Percentiles rank a stretch among this genome's conserved stretches.
These are phyloP conservation scores for Ettlia oleoabundans DNA, from an alignment of 139 green algal genomes.

Conservation along the genomic window DNA sequence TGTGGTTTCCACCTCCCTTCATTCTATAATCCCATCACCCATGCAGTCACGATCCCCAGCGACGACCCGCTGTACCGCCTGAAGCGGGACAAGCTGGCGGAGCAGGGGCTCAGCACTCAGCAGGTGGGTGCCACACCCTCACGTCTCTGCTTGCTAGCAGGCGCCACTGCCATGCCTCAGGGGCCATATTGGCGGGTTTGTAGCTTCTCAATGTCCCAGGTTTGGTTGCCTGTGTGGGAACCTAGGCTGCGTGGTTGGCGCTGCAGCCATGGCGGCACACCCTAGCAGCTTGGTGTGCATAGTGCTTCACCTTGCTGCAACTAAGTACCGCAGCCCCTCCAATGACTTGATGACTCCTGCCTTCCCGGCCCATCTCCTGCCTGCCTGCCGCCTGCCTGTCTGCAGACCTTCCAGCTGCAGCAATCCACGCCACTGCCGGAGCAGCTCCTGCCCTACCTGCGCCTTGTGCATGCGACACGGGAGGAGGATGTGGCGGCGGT, in stretches of 20 bases:
- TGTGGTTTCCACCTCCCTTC: too few relatives aligned
- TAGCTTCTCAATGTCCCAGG: too few relatives aligned
- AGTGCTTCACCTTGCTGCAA: too few relatives aligned
- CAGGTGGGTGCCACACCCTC: slow-evolving; percentile 31
- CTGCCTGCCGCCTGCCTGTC: neutral
- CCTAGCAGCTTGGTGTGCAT: too few relatives aligned
- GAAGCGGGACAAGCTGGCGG: slow-evolving; percentile 77
- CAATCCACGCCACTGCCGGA: slow-evolving; percentile 56
- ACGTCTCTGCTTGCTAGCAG: neutral
- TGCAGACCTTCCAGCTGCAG: slow-evolving; percentile 60
- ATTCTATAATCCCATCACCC: too few relatives aligned
- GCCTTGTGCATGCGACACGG: slow-evolving; percentile 69
- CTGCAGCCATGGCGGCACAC: too few relatives aligned
- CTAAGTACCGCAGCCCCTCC: too few relatives aligned
- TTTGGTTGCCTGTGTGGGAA: too few relatives aligned
- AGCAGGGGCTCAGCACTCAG: slow-evolving; percentile 59
- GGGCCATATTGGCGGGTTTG: too few relatives aligned
- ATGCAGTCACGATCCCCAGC: slow-evolving; percentile 57
- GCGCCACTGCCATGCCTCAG: neutral
- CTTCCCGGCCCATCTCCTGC: neutral
- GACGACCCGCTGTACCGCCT: slow-evolving; percentile 83
- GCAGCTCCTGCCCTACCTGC: slow-evolving; percentile 82
- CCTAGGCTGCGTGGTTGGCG: too few relatives aligned
- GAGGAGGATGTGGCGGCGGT: slow-evolving; percentile 51
- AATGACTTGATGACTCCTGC: neutral